Evolutionary conservation across 2,329 filamentous ascomycete species (phyloP), one percentile per base, ranked within the genome.

Genomic region (Cordyceps tenuipes): DNA sequence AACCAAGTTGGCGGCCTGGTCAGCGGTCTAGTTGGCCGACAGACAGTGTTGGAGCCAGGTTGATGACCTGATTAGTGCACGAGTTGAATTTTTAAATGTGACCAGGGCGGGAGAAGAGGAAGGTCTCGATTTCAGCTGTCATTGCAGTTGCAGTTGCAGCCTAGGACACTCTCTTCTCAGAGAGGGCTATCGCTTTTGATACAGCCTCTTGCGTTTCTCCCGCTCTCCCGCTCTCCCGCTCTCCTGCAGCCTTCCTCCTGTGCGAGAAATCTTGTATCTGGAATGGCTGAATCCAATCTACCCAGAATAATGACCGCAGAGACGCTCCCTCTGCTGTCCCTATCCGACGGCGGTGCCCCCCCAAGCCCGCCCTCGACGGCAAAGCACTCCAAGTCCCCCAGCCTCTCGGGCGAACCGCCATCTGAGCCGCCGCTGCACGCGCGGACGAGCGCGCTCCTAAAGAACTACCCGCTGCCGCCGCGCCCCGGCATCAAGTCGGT

Each of bases 361-460:
- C 53, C 53, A 10, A 56, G 53, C 43, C 53, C 53, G 29, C 53
- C 53, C n/a, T 26, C 23, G 2, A 56, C 53, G 17, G 63, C 41
- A 6, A 73, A 66, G n/a, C 64, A 63, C 21, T 65, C 61, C 3
- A 68, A 67, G 13, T 23, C 52, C 1, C 61, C 64, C 2, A 69
- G 63, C 13, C 64, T 57, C 7, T 69, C 71, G 21, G 72, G 26
- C 5, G 67, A 47, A 43, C 43, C 19, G 29, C 53, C 19, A 8
- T 23, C 49, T 6, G 41, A 23, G 43, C 23, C 43, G 43, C 23
- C 43, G 7, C 44, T 53, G 2, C 50, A 60, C 15, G 48, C 57
- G 9, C 48, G 39, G 26, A 47, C 48, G 29, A 51, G 26, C 34
- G 12, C 12, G 43, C 57, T 53, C 15, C 49, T 60, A 26, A 60